Evolutionary conservation across 768 basidiomycete genomes (phyloP), one percentile per base, ranked within the genome.

Genomic region (Mycena polygramma): DNA sequence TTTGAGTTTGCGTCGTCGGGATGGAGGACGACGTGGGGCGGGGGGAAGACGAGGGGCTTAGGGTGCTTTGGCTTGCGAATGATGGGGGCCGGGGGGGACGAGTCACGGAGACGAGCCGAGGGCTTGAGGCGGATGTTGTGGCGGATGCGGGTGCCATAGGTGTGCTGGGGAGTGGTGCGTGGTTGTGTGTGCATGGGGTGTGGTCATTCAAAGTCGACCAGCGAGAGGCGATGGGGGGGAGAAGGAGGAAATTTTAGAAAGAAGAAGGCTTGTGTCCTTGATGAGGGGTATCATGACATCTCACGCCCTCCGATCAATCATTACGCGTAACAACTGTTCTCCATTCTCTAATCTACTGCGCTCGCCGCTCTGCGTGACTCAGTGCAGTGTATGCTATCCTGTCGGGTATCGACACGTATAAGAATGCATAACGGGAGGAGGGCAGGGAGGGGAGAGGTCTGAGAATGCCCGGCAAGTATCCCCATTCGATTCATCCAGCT

Each of bases 1-100:
- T 91, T 93, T 78, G 85, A 91, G 66, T 78, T 83, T 14, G 90
- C 90, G 79, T 94, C 93, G 72, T 94, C 93, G 5, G 89, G 87
- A 73, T 94, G 93, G 22, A 94, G 85, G 65, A 91, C 84, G 79
- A 93, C 83, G 74, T 89, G 79, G 2, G 87, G 85, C 0, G 91
- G 87, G 2, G 92, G 92, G 74, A 92, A 93, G 15, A 79, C 66
- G 35, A 86, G 83, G 48, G 39, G 19, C 13, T 41, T 19, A 2
- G 30, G 2, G 48, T 68, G 61, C 77, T 70, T 75, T 41, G 73
- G 57, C 45, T 57, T 75, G 74, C 66, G 74, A n/a, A n/a, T n/a
- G 45, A 53, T 75, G 46, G 79, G 80, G 82, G 75, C 80, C 75
- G 68, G 77, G 78, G 19, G 80, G 77, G 87, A 81, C 17, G 79